A percentile compares a stretch with the other conserved stretches of the same genome.
Evolutionary conservation across 768 basidiomycete species (phyloP).

Genomic region (Neoboletus brunneissimus): DNA sequence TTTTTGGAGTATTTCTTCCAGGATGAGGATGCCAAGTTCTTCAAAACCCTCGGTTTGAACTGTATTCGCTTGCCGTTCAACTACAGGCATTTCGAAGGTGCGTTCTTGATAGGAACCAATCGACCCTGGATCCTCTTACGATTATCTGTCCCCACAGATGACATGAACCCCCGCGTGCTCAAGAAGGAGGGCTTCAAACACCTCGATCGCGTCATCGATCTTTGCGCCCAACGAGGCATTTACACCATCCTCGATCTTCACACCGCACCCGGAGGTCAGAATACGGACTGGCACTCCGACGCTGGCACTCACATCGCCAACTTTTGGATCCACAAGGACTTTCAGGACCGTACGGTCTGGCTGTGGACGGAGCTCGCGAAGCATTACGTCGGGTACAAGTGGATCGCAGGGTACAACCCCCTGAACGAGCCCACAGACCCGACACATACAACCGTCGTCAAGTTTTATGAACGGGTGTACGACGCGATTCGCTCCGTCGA

Average conservation of each 20-base stretch:
- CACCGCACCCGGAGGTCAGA: conserved; percentile 71
- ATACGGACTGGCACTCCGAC: conserved; percentile 80
- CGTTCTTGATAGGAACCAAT: not conserved
- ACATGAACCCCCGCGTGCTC: conserved; percentile 75
- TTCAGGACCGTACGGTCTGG: conserved; percentile 76
- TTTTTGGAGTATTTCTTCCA: conserved; percentile 84
- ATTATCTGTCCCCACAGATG: conserved; percentile 40
- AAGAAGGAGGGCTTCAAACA: conserved; percentile 76
- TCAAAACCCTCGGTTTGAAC: conserved; percentile 76
- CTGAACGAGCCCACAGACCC: conserved; percentile 80
- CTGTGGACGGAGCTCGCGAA: conserved; percentile 74
- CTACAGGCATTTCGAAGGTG: conserved; percentile 66
- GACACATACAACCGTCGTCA: conserved; percentile 58
- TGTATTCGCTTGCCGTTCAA: conserved; percentile 76
- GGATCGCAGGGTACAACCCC: conserved; percentile 87
- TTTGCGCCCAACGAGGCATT: conserved; percentile 73
- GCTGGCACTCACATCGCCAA: conserved; percentile 65
- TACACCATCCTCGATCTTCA: conserved; percentile 82
- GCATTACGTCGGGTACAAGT: conserved; percentile 74
- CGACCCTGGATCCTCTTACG: not conserved
- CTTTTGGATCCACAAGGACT: conserved; percentile 83
- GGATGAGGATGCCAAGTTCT: conserved; percentile 72
- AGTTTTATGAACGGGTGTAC: conserved; percentile 68
- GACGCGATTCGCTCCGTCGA: conserved; percentile 70
- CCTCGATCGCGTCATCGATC: conserved; percentile 75